These are phyloP conservation scores for Corinectria fuckeliana DNA, from an alignment of 2,329 filamentous ascomycete genomes.

Conservation along the genomic window DNA sequence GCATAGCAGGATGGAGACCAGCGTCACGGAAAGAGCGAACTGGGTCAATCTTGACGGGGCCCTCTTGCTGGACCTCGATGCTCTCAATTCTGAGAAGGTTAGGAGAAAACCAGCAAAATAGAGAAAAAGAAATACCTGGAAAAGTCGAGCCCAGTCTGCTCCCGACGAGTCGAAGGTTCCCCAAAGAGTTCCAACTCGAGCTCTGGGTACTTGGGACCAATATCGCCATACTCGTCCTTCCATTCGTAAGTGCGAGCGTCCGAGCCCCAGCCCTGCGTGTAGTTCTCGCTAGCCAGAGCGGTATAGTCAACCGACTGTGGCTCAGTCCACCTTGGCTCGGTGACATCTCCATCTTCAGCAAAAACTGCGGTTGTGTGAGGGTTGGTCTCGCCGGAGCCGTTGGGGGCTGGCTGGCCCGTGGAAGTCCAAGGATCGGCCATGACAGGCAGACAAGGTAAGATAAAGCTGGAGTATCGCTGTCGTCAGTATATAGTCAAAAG, in stretches of 20 bases:
- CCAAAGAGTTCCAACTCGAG: constrained; percentile 82
- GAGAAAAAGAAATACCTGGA: constrained; percentile 55
- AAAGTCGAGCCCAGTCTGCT: constrained; percentile 66
- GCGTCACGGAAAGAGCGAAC: constrained; percentile 72
- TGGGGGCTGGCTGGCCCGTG: neutral
- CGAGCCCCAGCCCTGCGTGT: constrained; percentile 51
- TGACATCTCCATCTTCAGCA: constrained; percentile 45
- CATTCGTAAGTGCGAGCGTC: constrained; percentile 79
- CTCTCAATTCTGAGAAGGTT: constrained; percentile 55
- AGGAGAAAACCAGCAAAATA: constrained; percentile 24
- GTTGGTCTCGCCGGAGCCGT: neutral
- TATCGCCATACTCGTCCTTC: constrained; percentile 83
- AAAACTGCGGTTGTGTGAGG: neutral
- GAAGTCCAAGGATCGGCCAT: constrained; percentile 26
- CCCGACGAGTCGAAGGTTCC: constrained; percentile 54
- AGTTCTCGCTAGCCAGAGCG: constrained; percentile 26
- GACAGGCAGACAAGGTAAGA: neutral
- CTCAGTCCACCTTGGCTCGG: constrained; percentile 52
- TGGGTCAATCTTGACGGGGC: constrained; percentile 57
- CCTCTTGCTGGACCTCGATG: constrained; percentile 65
- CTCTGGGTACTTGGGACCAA: constrained; percentile 73
- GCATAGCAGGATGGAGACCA: constrained; percentile 84
- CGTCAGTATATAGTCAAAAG: too few species aligned
- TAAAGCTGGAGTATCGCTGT: too few species aligned
- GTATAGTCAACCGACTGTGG: constrained; percentile 57